These are phyloP conservation scores for Aurantiochytrium sp. DNA, from an alignment of 108 stramenopile genomes.

Conservation along the genomic window DNA sequence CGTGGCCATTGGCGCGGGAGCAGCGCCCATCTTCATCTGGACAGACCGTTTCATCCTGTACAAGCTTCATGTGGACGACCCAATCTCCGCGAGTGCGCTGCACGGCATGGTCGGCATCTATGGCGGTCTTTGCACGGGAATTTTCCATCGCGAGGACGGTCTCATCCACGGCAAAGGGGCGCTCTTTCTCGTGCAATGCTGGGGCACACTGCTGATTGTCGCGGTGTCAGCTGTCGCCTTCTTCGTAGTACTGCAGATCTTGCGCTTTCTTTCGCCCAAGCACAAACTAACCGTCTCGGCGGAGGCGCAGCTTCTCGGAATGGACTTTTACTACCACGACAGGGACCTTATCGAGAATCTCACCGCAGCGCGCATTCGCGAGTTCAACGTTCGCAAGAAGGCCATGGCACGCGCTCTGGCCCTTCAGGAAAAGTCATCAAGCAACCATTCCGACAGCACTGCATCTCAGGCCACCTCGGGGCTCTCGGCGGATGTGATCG, in stretches of 20 bases:
- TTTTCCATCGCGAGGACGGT: neutral
- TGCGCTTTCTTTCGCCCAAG: neutral
- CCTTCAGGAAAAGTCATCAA: no score
- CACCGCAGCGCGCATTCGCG: neutral
- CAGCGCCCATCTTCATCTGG: neutral
- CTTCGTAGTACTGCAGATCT: neutral
- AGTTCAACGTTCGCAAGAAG: neutral
- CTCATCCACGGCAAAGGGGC: neutral
- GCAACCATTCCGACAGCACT: no score
- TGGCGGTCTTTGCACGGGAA: neutral
- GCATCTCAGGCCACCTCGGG: no score
- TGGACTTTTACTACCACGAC: neutral
- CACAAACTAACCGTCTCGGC: neutral
- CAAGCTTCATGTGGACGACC: neutral
- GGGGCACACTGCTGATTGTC: neutral
- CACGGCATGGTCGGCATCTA: neutral
- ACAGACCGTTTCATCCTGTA: neutral
- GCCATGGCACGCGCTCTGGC: neutral
- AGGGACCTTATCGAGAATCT: neutral
- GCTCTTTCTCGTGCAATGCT: neutral
- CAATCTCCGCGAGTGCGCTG: neutral
- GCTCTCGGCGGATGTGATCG: no score
- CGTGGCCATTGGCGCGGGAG: neutral
- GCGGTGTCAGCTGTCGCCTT: neutral
- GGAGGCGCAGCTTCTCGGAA: neutral